Base-by-base conservation (phyloP, 2,329 filamentous ascomycete genomes). In the Fusarium guadeloupense region DNA sequence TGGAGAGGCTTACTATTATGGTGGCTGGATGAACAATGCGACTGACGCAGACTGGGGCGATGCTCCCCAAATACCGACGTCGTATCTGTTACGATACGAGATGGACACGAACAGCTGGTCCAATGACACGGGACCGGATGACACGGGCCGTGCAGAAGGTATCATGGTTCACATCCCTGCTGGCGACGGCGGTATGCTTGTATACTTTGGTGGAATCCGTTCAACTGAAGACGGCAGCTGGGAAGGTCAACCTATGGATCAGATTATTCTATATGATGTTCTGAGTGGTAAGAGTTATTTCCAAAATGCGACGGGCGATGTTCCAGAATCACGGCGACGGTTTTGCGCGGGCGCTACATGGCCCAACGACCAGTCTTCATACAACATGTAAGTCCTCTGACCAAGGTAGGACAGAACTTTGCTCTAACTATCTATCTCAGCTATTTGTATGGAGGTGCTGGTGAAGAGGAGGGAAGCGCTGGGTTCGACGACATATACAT, bases 401-500 rank as follows among this genome's bases (percentile, higher is more conserved):
- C 21, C 17, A 5, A 10, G 26, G 4, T n/a, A 4, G 16, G 23
- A 25, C 28, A 17, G 9, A 14, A 8, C 9, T 7, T 17, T 28
- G 12, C 35, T 40, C 45, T 58, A 23, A 58, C 39, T 34, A 37
- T 63, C 66, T 19, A 55, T 21, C 10, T 6, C 54, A 87, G 85
- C 30, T 88, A 89, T 62, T 68, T 88, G 4, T 88, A 88, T 66
- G 86, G 86, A 37, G 86, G 86, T 14, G 76, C 78, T 20, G 79
- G 80, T 8, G 79, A 84, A 47, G 75, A 77, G 2, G 62, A 81
- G 31, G 76, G 77, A 0, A 74, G 78, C 13, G 21, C 47, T 4
- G 85, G 83, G 19, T 88, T 80, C 62, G 85, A 87, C 67, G 85
- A 89, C 71, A 76, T 83, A 30, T 89, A 87, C 64, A 81, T 88